Evolutionary conservation across 768 basidiomycete genomes (phyloP).

Genomic region (Candolleomyces efflorescens): DNA sequence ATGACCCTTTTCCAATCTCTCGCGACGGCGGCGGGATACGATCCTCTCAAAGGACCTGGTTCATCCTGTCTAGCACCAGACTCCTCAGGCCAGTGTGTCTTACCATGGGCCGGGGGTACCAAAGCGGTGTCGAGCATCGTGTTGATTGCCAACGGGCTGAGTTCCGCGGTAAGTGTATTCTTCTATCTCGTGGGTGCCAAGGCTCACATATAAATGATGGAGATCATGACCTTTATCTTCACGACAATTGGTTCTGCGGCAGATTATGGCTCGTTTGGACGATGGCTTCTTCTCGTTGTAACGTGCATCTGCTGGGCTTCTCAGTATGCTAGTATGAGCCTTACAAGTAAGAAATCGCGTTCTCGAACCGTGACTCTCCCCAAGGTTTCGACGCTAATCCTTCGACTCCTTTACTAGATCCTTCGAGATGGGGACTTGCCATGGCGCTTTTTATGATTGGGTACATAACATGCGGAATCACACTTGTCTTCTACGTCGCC

Average conservation of each 20-base stretch:
- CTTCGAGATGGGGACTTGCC: conserved; percentile 64
- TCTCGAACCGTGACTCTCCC: too few relatives aligned
- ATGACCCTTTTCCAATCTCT: conserved; percentile 74
- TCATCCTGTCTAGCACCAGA: conserved; percentile 56
- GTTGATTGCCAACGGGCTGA: conserved; percentile 71
- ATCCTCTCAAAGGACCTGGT: conserved; percentile 65
- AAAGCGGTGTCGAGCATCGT: conserved; percentile 74
- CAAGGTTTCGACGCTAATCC: too few relatives aligned
- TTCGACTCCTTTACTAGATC: conserved; percentile 34
- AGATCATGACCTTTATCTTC: conserved; percentile 79
- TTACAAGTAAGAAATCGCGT: conserved; percentile 49
- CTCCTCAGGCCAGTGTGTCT: conserved; percentile 69
- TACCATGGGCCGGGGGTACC: conserved; percentile 72
- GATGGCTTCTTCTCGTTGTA: conserved; percentile 69
- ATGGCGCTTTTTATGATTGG: conserved; percentile 81
- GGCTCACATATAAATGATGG: neutral
- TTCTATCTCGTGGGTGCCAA: neutral
- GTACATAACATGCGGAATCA: conserved; percentile 76
- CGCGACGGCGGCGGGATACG: conserved; percentile 68
- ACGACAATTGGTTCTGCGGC: conserved; percentile 75
- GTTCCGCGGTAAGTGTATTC: conserved; percentile 54
- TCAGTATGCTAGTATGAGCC: conserved; percentile 71
- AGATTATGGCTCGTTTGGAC: conserved; percentile 72
- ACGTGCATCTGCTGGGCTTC: conserved; percentile 79
- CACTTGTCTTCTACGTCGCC: conserved; percentile 77